Base-by-base conservation (phyloP, 2,329 filamentous ascomycete species). In the Paramyrothecium roridum region DNA sequence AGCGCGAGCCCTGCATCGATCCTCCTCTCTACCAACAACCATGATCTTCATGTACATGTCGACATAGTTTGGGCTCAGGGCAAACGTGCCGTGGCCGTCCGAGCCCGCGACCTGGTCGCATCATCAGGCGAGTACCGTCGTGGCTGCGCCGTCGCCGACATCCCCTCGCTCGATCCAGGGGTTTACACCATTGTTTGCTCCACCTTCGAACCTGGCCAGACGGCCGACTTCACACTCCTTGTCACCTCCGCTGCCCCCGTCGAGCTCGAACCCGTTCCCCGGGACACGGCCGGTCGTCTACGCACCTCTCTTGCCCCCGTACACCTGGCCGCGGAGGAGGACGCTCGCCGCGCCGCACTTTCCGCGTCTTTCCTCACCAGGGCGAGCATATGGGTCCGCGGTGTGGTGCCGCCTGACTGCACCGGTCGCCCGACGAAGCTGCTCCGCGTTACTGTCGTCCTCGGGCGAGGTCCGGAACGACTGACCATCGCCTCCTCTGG, bases 91-190 rank as follows among this genome's bases (percentile, higher is more conserved):
- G 82, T 85, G 19, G 76, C 83, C 21, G 80, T 96, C 17, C 82
- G 86, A 50, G 79, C 84, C 60, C 86, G 90, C 61, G 93, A 97
- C 67, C 84, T 98, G 43, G 81, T 96, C 22, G 83, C 84, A 21
- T 88, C 91, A 54, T 96, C 91, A 34, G 90, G 90, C n/a, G 91
- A 96, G 62, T 97, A 99, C 72, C 86, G 90, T 50, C 86, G 88
- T 26, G 89, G 89, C 26, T 90, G 89, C 67, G 89, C 90, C 3
- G 77, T 92, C 33, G 86, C 88, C 3, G 83, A 90, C 58, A 74
- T 83, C 61, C 70, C 65, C 65, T 59, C 76, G 20, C 74, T 96
- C 19, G 84, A 86, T 43, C 75, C 84, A 1, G 93, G 93, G 0
- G 80, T 80, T 0, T 99, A 98, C 70, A 97, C 91, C 0, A 80